Percentiles rank a stretch among this genome's conserved stretches.
These are phyloP conservation scores for Rhodotorula mucilaginosa DNA, from an alignment of 1,284 basidiomycete species.

Conservation along the genomic window DNA sequence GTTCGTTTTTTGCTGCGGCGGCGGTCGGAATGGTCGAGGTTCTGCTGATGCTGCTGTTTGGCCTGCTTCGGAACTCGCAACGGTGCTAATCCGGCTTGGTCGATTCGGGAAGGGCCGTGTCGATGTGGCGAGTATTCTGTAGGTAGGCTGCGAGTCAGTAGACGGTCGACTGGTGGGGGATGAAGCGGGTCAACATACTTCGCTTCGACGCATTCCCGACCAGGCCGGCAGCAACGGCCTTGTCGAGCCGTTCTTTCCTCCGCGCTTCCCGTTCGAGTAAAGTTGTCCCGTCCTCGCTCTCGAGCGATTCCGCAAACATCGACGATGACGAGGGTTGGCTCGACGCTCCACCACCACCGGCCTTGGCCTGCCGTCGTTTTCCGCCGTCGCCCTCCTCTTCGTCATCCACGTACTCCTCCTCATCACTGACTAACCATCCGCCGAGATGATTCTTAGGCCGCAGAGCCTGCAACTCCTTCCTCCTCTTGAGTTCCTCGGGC, in stretches of 20 bases:
- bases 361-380: no score
- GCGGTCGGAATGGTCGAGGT: background rate
- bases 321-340: background rate
- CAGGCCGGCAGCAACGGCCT: background rate
- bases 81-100: background rate
- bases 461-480: conserved; percentile 14
- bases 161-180: no score
- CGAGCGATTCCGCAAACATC: background rate
- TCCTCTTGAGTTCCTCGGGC: conserved; percentile 23
- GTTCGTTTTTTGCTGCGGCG: background rate
- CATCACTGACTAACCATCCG: conserved; percentile 39
- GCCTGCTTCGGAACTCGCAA: background rate
- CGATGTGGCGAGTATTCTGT: conserved; percentile 8
- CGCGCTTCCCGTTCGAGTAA: conserved; percentile 27
- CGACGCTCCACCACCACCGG: background rate
- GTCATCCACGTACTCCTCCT: background rate
- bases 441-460: conserved; percentile 28
- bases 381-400: background rate
- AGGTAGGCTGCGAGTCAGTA: no score
- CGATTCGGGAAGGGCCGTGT: conserved; percentile 7
- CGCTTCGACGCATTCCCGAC: background rate
- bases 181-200: background rate
- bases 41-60: background rate
- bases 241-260: conserved; percentile 18
- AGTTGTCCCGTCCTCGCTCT: conserved; percentile 11